phyloP scores from a whole-genome alignment of 805 yeast species.

The Yamadazyma takamatsuzukensis region DNA sequence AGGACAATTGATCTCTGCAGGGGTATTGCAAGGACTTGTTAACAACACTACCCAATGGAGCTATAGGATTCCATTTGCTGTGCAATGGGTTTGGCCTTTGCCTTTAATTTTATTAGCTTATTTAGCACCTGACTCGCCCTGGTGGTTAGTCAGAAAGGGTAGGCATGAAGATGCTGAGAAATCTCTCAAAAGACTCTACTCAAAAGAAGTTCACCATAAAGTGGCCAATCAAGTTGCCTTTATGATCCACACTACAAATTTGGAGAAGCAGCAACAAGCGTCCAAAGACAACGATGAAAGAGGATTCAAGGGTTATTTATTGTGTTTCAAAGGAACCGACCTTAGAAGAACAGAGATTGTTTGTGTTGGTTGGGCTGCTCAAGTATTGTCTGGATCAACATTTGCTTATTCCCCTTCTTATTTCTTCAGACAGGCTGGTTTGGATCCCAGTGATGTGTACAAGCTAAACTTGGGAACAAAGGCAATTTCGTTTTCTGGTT shows the following conservation, averaged over 20 bases:
- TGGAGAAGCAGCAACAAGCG: slow-evolving; percentile 27
- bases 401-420: slow-evolving; percentile 36
- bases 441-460: slow-evolving; percentile 23
- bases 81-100: slow-evolving; percentile 37
- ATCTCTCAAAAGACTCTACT: slow-evolving; percentile 21
- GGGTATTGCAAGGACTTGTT: slow-evolving; percentile 34
- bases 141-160: slow-evolving; percentile 40
- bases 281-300: slow-evolving; percentile 14
- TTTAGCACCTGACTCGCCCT: slow-evolving; percentile 45
- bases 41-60: slow-evolving; percentile 23
- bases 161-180: slow-evolving; percentile 27
- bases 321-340: slow-evolving; percentile 42
- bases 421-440: slow-evolving; percentile 34
- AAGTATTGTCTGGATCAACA: slow-evolving; percentile 30
- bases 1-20: slow-evolving; percentile 38
- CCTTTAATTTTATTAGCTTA: slow-evolving; percentile 31
- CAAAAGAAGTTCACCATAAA: slow-evolving; percentile 15
- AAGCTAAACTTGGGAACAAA: slow-evolving; percentile 28
- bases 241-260: slow-evolving; percentile 27
- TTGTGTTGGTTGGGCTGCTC: slow-evolving; percentile 27
- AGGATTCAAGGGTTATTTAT: slow-evolving; percentile 27
- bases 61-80: slow-evolving; percentile 36
- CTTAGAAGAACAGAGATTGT: slow-evolving; percentile 44
- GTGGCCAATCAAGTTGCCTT: slow-evolving; percentile 13
- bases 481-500: slow-evolving; percentile 25